Conservation (phyloP, 768 basidiomycete genomes). For the Mycena sanguinolenta region DNA sequence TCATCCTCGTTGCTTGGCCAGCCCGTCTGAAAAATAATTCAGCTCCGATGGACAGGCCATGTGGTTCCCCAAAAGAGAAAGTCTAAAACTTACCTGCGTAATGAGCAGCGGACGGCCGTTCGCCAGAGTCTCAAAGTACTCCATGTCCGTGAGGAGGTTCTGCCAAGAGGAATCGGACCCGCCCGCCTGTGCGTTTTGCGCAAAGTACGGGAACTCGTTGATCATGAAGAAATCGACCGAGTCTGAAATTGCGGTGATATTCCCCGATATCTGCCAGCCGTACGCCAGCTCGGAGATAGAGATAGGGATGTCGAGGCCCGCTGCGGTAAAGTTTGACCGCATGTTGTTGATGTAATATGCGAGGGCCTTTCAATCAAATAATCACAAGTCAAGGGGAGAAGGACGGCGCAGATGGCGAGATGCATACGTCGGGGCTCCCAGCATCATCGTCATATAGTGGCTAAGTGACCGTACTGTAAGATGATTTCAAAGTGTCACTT, state of each 20-base stretch:
- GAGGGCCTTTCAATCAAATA: constrained; percentile 23
- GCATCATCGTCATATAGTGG: constrained; percentile 34
- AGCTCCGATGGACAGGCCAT: constrained; percentile 10
- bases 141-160: constrained; percentile 31
- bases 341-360: constrained; percentile 30
- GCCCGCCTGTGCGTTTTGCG: constrained; percentile 32
- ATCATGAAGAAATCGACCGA: constrained; percentile 36
- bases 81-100: constrained; percentile 28
- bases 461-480: constrained; percentile 18
- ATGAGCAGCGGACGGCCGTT: constrained; percentile 32
- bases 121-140: constrained; percentile 32
- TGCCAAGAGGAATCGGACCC: constrained; percentile 25
- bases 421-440: constrained; percentile 28
- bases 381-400: constrained; percentile 16
- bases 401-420: constrained; percentile 14
- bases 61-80: constrained; percentile 9
- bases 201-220: constrained; percentile 37
- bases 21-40: constrained; percentile 32
- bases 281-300: constrained; percentile 34
- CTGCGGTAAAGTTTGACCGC: constrained; percentile 29
- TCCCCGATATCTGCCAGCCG: constrained; percentile 35
- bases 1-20: constrained; percentile 37
- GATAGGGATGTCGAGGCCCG: constrained; percentile 33
- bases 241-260: constrained; percentile 28
- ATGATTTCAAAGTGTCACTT: constrained; percentile 9